Base-by-base conservation (phyloP, 768 basidiomycete genomes). In the Daedaleopsis nitida region DNA sequence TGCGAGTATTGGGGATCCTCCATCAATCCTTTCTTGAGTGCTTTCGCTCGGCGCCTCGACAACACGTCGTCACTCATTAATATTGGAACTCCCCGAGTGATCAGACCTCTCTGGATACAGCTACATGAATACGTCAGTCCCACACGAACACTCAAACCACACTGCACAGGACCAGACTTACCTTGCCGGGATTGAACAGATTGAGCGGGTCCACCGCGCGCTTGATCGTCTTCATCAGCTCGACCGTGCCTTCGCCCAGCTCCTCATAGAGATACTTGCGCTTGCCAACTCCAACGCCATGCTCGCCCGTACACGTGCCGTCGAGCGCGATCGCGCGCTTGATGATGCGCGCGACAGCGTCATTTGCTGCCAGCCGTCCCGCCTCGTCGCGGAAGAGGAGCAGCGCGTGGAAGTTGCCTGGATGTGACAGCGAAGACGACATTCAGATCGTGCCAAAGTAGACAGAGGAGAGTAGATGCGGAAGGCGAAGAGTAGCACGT, bases 251-350 rank as follows among this genome's bases (percentile, higher is more conserved):
- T 23, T 78, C 78, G 0, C 95, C 94, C 0, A 97, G 80, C 69
- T 97, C 95, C 42, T 87, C 82, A 13, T 83, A 79, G 17, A 97
- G 79, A 69, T 88, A 96, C 62, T 88, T 80, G 59, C 83, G 84
- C 77, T 95, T 95, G 6, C 93, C 93, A 12, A 94, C 77, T 0
- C 93, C 94, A 5, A 95, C 91, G 1, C 93, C 94, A 68, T 95
- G 93, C 67, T 95, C 93, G 4, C 91, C 91, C 0, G 87, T 89
- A 10, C 89, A 91, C 44, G 89, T 90, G 19, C 89, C 89, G 64
- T 91, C 89, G 50, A 91, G 77, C 17, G 76, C 80, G 57, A 91
- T 85, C 1, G 89, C 89, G 12, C 87, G 78, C 63, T 80, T 74
- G 2, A 90, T 85, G 83, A 91, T 86, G 54, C 85, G 73, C 57